Evolutionary conservation across 2,329 filamentous ascomycete species (phyloP).

Genomic region (Arthrobotrys entomopaga): DNA sequence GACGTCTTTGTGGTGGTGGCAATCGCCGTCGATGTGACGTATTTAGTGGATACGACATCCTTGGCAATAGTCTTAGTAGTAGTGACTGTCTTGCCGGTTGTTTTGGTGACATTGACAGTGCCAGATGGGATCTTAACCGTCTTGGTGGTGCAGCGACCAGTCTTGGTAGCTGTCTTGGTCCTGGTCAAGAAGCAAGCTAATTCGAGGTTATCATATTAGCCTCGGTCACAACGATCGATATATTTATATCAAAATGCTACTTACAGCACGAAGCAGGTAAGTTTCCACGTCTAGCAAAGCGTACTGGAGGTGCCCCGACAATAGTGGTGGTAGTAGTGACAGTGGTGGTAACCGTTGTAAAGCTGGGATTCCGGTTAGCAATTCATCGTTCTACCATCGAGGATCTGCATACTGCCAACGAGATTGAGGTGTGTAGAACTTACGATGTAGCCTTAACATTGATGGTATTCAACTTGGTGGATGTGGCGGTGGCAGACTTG

Average conservation of each 20-base stretch:
- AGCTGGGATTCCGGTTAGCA: neutral
- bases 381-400: neutral
- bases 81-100: neutral
- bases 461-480: too few species aligned
- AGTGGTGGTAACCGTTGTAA: neutral
- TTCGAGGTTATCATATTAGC: neutral
- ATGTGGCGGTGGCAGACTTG: neutral
- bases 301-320: neutral
- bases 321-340: neutral
- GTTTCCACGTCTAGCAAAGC: neutral
- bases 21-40: neutral
- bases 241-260: neutral
- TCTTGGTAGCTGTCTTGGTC: neutral
- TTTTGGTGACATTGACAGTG: neutral
- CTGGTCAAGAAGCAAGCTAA: conserved; percentile 14
- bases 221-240: neutral
- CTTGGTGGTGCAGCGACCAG: neutral
- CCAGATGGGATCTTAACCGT: conserved; percentile 4
- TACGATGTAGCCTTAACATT: too few species aligned
- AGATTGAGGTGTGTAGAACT: too few species aligned
- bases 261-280: conserved; percentile 2
- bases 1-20: neutral
- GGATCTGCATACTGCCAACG: too few species aligned
- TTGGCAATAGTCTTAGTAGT: conserved; percentile 6
- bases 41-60: neutral